Base-by-base conservation (phyloP, 2,329 filamentous ascomycete species). In the Colletotrichum tropicicola region DNA sequence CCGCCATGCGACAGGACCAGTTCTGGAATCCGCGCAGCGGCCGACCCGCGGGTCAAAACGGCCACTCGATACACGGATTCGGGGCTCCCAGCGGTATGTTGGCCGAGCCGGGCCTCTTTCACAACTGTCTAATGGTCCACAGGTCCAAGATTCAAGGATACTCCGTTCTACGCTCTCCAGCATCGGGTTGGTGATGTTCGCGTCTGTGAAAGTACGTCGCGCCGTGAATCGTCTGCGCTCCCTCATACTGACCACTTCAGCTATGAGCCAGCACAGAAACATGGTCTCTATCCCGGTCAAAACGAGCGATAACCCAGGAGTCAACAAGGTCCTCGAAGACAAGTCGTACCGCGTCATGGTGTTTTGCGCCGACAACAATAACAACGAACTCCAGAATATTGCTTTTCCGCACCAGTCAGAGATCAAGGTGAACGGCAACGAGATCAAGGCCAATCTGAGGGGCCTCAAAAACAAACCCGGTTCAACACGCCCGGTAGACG, bases 381-480 rank as follows among this genome's bases (percentile, higher is more conserved):
- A 84, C 13, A 87, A 86, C 15, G 54, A 57, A 13, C 76, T 82
- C 3, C 92, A 92, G 53, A 93, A 98, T 67, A 89, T 99, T 57
- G 82, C 92, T 0, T 99, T 99, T 69, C 96, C 96, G 2, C 89
- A 95, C 71, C 94, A 98, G 78, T 92, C 96, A 30, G 96, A 99
- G 75, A 85, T 99, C 61, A 95, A 94, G 74, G 88, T 97, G 59
- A 99, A 99, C 71, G 86, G 89, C 9, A 91, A 91, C 32, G 93
- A 98, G 61, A 86, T 98, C 70, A 96, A 95, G 77, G 91, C 92
- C n/a, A 99, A 98, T 75, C 85, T 97, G 70, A 92, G 96, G 70
- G 96, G 96, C 5, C 79, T 99, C 67, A 99, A 99, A 79, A 98
- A 97, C 77, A 97, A 96, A 77, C 93, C 95, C 6, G 96, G 96